These are phyloP conservation scores for Colletotrichum salicis DNA, from an alignment of 2,329 filamentous ascomycete species.

Conservation along the genomic window DNA sequence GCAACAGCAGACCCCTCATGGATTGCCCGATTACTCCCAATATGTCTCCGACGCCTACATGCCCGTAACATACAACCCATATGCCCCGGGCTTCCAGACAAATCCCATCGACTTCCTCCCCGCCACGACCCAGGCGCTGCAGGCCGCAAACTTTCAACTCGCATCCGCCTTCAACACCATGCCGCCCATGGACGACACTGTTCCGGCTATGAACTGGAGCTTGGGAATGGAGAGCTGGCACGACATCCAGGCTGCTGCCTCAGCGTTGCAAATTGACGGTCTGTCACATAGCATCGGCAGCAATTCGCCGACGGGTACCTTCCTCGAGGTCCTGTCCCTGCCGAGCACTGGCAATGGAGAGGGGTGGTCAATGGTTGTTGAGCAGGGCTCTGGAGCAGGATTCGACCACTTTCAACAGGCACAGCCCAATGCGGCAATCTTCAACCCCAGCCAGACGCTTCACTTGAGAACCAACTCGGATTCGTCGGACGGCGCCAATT, in stretches of 20 bases:
- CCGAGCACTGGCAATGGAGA: conserved; percentile 80
- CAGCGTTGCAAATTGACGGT: conserved; percentile 64
- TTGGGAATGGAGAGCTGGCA: conserved; percentile 79
- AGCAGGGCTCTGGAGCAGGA: conserved; percentile 48
- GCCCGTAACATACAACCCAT: conserved; percentile 53
- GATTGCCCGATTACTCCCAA: conserved; percentile 58
- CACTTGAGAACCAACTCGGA: conserved; percentile 90
- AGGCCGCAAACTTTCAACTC: conserved; percentile 70
- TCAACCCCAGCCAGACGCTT: conserved; percentile 91
- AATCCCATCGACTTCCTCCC: conserved; percentile 70
- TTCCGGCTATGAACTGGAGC: conserved; percentile 70
- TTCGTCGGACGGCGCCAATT: conserved; percentile 77
- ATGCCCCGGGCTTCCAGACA: conserved; percentile 62
- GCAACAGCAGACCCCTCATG: conserved; percentile 43
- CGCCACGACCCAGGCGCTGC: conserved; percentile 69
- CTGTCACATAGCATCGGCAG: conserved; percentile 56
- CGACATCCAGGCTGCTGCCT: conserved; percentile 74
- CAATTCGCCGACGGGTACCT: conserved; percentile 62
- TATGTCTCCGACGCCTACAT: conserved; percentile 65
- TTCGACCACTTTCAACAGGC: conserved; percentile 73
- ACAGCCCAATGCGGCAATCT: conserved; percentile 73
- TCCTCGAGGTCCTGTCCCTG: conserved; percentile 86
- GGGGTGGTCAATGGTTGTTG: conserved; percentile 79
- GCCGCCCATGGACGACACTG: conserved; percentile 64
- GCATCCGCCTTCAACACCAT: conserved; percentile 71